These are phyloP conservation scores for Musa acuminata DNA, from an alignment of 176 grass and related monocot genomes.

Conservation along the genomic window DNA sequence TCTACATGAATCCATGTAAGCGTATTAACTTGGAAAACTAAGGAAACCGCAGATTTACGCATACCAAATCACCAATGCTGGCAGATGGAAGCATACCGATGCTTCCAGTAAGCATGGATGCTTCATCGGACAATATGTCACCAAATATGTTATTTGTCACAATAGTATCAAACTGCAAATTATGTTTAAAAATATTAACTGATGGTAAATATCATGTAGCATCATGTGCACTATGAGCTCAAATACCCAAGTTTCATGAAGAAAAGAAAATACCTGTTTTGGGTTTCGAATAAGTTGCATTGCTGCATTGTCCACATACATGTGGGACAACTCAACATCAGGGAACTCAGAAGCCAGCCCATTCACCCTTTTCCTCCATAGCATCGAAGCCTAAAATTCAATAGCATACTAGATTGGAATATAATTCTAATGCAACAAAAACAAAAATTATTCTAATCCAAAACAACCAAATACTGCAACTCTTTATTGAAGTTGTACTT, in stretches of 20 bases:
- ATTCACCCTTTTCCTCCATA: slow-evolving; percentile 75
- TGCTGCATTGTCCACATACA: slow-evolving; percentile 96
- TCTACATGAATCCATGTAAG: not conserved
- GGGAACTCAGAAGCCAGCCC: slow-evolving; percentile 57
- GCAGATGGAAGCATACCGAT: slow-evolving; percentile 99
- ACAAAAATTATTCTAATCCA: too few relatives aligned
- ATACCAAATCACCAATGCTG: slow-evolving; percentile 80
- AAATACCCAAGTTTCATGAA: not conserved
- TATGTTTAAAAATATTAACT: slow-evolving; percentile 9
- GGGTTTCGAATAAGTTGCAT: slow-evolving; percentile 98
- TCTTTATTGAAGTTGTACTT: too few relatives aligned
- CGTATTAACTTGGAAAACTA: not conserved
- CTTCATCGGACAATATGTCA: slow-evolving; percentile 94
- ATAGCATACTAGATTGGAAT: not conserved
- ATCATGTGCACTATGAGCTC: not conserved
- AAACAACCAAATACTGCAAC: too few relatives aligned
- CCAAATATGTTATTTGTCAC: slow-evolving; percentile 97
- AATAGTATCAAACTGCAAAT: slow-evolving; percentile 83
- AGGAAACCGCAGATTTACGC: not conserved
- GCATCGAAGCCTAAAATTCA: slow-evolving; percentile 66
- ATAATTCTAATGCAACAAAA: not conserved
- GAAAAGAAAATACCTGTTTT: slow-evolving; percentile 59
- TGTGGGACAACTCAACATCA: slow-evolving; percentile 74
- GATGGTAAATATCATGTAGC: not conserved
- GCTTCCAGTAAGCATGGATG: slow-evolving; percentile 98